Evolutionary conservation across 345 rosid genomes (phyloP), one percentile per base, ranked within the genome.

Genomic region (Eucalyptus guilfoylei): DNA sequence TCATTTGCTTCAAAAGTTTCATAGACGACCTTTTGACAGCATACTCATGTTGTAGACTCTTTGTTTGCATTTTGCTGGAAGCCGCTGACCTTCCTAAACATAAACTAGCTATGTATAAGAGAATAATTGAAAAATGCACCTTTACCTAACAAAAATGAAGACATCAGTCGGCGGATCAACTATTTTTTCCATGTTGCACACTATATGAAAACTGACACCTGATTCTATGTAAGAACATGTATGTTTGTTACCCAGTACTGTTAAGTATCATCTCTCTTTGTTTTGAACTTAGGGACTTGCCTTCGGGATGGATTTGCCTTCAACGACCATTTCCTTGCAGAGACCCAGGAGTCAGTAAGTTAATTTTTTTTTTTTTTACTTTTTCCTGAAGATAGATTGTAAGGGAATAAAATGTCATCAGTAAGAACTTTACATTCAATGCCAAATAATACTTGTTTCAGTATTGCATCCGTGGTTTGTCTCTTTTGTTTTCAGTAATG

Each of bases 281-380:
- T 64, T 64, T n/a, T 64, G 76, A 64, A 64, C 76, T 64, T 64
- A 64, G 76, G 76, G 21, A 64, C 37, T 89, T 81, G 86, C 86
- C 86, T 42, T 81, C 91, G 1, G 95, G 97, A 47, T 90, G 95
- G 89, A 89, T 90, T 88, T 96, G 99, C 89, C 96, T 96, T 89
- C 99, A 96, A 88, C 91, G 90, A 60, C 86, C 90, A 58, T 95
- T 95, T 89, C 93, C 89, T 49, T 95, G 99, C 91, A 89, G 92
- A 91, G 96, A 90, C 55, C 5, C 88, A 91, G 94, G 96, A 88
- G 87, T 91, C 60, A 93, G 97, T 96, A 91, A 94, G 98, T 91
- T 42, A 11, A 14, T 14, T 64, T 19, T 17, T 4, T 50, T 54
- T 8, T 8, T 26, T 60, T 60, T 3, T 13, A 6, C 15, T 21